Percentiles rank a stretch among this genome's conserved stretches.
These are phyloP conservation scores for Exserohilum turcica DNA, from an alignment of 2,329 filamentous ascomycete genomes.

Conservation along the genomic window DNA sequence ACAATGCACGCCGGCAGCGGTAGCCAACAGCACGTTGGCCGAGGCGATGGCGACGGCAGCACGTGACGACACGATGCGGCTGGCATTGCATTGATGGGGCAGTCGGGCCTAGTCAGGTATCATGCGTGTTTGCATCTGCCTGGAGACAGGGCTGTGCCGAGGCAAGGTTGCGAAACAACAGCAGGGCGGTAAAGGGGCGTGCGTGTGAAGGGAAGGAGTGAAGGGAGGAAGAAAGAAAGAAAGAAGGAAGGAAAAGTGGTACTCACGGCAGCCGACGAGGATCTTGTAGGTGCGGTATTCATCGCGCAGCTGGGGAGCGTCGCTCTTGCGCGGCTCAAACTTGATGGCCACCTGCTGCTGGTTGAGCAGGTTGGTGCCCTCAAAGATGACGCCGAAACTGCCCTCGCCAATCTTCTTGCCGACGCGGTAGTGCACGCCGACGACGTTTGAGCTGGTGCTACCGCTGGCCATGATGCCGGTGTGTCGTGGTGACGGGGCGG, in stretches of 20 bases:
- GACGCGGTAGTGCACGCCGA: constrained; percentile 97
- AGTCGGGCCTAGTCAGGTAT: background rate
- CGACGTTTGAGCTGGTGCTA: constrained; percentile 92
- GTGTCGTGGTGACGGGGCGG: constrained; percentile 7
- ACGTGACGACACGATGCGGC: background rate
- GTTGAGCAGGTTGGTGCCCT: constrained; percentile 97
- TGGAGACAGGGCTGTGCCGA: background rate
- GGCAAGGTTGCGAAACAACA: background rate
- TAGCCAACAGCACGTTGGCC: background rate
- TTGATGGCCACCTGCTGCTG: constrained; percentile 99
- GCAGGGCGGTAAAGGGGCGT: constrained; percentile 13
- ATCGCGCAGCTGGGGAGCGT: constrained; percentile 95
- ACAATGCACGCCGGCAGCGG: background rate
- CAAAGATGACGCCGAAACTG: constrained; percentile 97
- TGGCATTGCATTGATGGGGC: background rate
- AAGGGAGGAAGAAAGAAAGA: background rate
- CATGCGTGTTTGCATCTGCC: background rate
- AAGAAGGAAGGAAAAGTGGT: constrained; percentile 15
- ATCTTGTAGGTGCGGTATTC: constrained; percentile 99
- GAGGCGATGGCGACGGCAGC: background rate
- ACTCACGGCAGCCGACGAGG: constrained; percentile 97
- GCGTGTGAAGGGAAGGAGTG: background rate
- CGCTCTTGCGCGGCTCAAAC: constrained; percentile 98
- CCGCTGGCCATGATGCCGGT: constrained; percentile 74
- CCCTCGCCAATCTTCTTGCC: constrained; percentile 99